Evolutionary conservation across 148 eudicot genomes (phyloP), one percentile per base, ranked within the genome.

Genomic region (Spergularia bocconei): DNA sequence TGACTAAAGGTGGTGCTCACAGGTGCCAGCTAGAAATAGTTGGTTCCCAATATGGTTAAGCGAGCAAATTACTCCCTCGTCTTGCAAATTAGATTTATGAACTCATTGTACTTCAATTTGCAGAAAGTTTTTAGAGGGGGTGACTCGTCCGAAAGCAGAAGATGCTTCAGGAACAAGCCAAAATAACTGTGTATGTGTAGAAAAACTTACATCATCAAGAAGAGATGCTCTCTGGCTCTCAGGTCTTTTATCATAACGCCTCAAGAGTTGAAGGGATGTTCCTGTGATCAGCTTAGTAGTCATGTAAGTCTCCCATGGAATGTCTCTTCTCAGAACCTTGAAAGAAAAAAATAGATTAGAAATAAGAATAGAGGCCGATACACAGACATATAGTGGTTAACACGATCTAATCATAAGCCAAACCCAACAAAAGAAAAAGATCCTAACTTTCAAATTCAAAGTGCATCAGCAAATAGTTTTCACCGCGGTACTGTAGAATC

Each of bases 231-330:
- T 91, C 70, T 85, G 74, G 84, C 84, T 89, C 78, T 88, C 93
- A 15, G 93, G 64, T 80, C 79, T 90, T 75, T 94, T 90, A 84
- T 94, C 97, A 75, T 88, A 94, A 51, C 93, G 89, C 84, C 97
- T 84, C 75, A 94, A 74, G 79, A 92, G 89, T 88, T 94, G 98
- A 65, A 94, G 96, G 64, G 91, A 85, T 76, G 92, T 94, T 79
- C 97, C 92, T 0, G 86, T 77, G 77, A 94, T 92, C 83, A 94
- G 83, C 88, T 92, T 94, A 23, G 96, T 94, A 8, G 90, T 89
- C 96, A 88, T 92, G 86, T 94, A 94, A 7, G 97, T 92, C 87
- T 94, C 98, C 98, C 98, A 94, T 75, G 98, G 97, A 77, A 94
- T 92, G 78, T 91, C 98, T 80, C 98, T 91, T 85, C 77, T 83